These are phyloP conservation scores for Bryum argenteum DNA, from an alignment of 225 moss, liverwort and hornwort genomes.

Conservation along the genomic window DNA sequence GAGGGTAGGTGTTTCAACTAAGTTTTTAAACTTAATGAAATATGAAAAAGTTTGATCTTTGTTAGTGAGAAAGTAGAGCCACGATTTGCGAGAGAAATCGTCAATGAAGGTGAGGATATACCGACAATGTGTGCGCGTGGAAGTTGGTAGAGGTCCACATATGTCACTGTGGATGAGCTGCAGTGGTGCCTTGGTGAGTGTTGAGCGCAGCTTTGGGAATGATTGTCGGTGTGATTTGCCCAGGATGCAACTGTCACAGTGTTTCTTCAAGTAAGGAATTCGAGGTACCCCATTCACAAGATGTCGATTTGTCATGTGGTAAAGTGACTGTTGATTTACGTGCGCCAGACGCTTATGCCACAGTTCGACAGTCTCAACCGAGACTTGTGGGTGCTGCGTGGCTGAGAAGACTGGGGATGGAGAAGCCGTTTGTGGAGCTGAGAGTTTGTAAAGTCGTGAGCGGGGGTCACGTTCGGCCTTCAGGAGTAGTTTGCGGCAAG, in stretches of 20 bases:
- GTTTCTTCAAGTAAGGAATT: background rate
- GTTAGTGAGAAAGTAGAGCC: background rate
- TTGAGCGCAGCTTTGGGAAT: background rate
- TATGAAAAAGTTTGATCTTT: background rate
- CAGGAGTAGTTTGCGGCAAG: too few species aligned
- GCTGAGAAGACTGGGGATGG: too few species aligned
- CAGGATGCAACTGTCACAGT: background rate
- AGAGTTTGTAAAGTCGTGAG: too few species aligned
- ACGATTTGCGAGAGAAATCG: background rate
- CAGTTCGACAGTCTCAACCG: too few species aligned
- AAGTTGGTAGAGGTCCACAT: background rate
- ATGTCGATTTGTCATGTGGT: too few species aligned
- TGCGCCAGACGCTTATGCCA: too few species aligned
- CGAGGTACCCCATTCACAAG: too few species aligned
- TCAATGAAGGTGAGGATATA: background rate
- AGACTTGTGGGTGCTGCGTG: too few species aligned
- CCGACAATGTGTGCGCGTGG: background rate
- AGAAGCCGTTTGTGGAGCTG: too few species aligned
- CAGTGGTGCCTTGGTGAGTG: rapidly evolving
- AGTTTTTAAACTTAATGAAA: background rate
- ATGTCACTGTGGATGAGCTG: background rate
- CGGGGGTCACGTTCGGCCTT: too few species aligned
- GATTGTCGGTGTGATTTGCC: background rate
- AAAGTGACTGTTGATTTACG: too few species aligned
- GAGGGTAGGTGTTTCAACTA: background rate